phyloP scores from a whole-genome alignment of 2,329 filamentous ascomycete species.

The Biscogniauxia sp. region DNA sequence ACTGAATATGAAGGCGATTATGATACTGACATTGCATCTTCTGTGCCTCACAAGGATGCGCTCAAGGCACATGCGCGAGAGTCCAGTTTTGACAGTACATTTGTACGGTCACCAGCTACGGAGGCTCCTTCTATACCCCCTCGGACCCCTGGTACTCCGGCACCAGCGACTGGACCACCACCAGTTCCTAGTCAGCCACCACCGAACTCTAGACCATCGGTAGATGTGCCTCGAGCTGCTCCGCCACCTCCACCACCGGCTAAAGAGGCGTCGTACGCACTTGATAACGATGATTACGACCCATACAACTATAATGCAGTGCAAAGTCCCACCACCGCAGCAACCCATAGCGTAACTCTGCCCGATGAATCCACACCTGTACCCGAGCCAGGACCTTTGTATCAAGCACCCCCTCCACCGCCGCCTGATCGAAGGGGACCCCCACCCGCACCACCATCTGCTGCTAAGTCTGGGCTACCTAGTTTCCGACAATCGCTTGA shows the following conservation, averaged over 20 bases:
- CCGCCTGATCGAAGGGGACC: constrained; percentile 47
- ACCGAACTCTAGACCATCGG: constrained; percentile 54
- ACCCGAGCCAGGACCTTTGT: constrained; percentile 45
- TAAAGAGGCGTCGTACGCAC: constrained; percentile 39
- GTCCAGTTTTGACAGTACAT: constrained; percentile 65
- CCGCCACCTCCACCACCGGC: constrained; percentile 64
- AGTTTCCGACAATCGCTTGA: constrained; percentile 61
- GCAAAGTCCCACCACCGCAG: constrained; percentile 23
- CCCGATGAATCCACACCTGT: constrained; percentile 49
- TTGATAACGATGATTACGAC: constrained; percentile 67
- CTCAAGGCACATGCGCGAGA: constrained; percentile 78
- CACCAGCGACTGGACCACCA: constrained; percentile 61
- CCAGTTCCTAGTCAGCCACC: constrained; percentile 62
- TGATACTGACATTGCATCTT: constrained; percentile 94
- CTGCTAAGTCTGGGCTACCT: constrained; percentile 13
- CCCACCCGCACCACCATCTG: constrained; percentile 37
- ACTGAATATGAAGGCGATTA: constrained; percentile 98
- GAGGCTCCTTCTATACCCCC: constrained; percentile 51
- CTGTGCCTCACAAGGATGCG: constrained; percentile 90
- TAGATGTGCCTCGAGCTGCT: constrained; percentile 67
- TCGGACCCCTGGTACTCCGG: constrained; percentile 52
- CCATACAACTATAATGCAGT: constrained; percentile 55
- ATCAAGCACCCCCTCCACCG: constrained; percentile 41
- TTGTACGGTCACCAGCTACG: constrained; percentile 53
- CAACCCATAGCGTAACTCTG: constrained; percentile 37